phyloP scores from a whole-genome alignment of 2,329 filamentous ascomycete genomes.

The Samsoniella hepiali region DNA sequence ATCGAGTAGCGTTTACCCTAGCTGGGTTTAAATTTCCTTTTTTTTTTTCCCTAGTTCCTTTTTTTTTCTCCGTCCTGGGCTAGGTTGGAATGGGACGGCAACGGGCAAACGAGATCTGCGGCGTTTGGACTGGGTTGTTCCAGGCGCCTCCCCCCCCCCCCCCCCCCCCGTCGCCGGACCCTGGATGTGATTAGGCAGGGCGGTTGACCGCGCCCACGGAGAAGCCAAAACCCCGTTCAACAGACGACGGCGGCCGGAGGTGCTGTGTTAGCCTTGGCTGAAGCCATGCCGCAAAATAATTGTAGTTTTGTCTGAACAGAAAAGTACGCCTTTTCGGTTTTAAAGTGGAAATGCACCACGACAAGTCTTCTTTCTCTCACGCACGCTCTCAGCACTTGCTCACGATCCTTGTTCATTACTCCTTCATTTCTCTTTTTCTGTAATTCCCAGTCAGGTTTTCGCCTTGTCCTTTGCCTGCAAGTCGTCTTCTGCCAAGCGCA shows the following conservation, averaged over 20 bases:
- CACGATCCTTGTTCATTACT: not conserved
- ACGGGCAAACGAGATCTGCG: not conserved
- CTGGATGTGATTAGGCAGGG: not conserved
- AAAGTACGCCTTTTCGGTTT: not conserved
- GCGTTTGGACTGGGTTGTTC: not conserved
- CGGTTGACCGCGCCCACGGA: not conserved
- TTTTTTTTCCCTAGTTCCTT: not conserved
- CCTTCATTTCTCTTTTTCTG: not conserved
- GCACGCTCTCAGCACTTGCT: not conserved
- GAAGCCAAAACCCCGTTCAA: not conserved
- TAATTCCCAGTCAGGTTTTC: too few relatives aligned
- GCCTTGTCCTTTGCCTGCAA: not conserved
- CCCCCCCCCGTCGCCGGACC: not conserved
- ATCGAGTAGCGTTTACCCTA: not conserved
- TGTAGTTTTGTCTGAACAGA: not conserved
- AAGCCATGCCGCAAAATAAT: not conserved
- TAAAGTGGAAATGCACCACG: not conserved
- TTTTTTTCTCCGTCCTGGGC: not conserved
- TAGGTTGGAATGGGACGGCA: not conserved
- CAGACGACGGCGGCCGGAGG: not conserved
- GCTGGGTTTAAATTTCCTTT: not conserved
- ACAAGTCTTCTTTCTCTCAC: not conserved
- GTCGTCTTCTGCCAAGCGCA: not conserved
- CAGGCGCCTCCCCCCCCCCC: not conserved
- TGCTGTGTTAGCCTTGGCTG: not conserved